Conservation (phyloP, 2,329 filamentous ascomycete species). For the Paecilomyces niveus region DNA sequence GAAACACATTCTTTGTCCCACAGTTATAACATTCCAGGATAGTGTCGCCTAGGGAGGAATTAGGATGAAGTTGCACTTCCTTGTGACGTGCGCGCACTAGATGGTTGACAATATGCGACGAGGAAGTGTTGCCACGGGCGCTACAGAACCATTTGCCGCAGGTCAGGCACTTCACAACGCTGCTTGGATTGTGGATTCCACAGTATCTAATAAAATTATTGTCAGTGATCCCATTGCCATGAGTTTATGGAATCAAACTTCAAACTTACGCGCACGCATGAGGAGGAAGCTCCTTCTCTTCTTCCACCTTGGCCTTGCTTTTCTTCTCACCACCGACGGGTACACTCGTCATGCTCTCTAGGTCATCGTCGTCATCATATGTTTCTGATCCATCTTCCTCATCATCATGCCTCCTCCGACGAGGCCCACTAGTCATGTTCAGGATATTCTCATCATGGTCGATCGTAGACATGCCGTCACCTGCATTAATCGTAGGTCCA, state of each 20-base stretch:
- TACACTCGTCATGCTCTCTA: slow-evolving; percentile 69
- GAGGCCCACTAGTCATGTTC: slow-evolving; percentile 54
- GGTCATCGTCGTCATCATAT: slow-evolving; percentile 78
- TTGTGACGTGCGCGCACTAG: slow-evolving; percentile 95
- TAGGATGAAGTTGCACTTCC: slow-evolving; percentile 93
- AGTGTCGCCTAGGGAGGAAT: slow-evolving; percentile 88
- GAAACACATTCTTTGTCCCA: slow-evolving; percentile 97
- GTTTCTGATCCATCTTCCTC: slow-evolving; percentile 84
- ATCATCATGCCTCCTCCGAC: slow-evolving; percentile 69
- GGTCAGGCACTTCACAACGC: slow-evolving; percentile 89
- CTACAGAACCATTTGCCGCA: slow-evolving; percentile 99
- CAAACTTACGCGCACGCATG: slow-evolving; percentile 88
- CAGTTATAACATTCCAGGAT: slow-evolving; percentile 99
- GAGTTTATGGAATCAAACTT: neutral
- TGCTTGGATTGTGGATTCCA: slow-evolving; percentile 91
- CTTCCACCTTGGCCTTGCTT: slow-evolving; percentile 52
- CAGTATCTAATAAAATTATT: slow-evolving; percentile 61
- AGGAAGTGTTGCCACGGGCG: slow-evolving; percentile 90
- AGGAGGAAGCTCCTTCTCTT: slow-evolving; percentile 82
- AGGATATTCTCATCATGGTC: slow-evolving; percentile 76
- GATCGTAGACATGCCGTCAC: slow-evolving; percentile 66
- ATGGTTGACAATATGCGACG: slow-evolving; percentile 97
- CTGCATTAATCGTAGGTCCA: slow-evolving; percentile 79
- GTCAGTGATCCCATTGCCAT: neutral
- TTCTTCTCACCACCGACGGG: slow-evolving; percentile 69